Evolutionary conservation across 1,284 basidiomycete genomes (phyloP).

Genomic region (Xerocomus minutiporus): DNA sequence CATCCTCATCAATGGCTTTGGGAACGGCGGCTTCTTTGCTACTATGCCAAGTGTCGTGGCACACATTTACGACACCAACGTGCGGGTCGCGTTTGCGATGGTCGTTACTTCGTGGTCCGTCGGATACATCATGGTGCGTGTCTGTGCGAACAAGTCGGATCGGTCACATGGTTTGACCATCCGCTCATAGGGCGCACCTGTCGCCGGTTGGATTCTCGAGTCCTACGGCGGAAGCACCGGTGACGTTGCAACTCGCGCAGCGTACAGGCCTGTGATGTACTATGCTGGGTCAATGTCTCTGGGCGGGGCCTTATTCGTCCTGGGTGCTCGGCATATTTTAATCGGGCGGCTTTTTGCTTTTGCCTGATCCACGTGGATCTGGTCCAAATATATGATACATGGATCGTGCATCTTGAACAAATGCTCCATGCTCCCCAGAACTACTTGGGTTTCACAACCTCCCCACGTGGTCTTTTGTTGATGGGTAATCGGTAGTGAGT

Average conservation of each 20-base stretch:
- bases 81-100: slow-evolving; percentile 32
- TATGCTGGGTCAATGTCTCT: slow-evolving; percentile 30
- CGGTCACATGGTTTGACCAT: neutral
- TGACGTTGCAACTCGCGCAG: slow-evolving; percentile 15
- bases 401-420: neutral
- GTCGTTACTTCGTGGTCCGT: slow-evolving; percentile 31
- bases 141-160: neutral
- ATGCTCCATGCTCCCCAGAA: neutral
- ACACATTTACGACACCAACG: slow-evolving; percentile 26
- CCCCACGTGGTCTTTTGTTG: neutral
- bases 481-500: neutral
- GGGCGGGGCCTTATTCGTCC: slow-evolving; percentile 21
- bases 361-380: slow-evolving; percentile 2
- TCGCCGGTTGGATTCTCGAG: slow-evolving; percentile 32
- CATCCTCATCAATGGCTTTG: slow-evolving; percentile 28
- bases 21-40: slow-evolving; percentile 35
- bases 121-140: slow-evolving; percentile 27
- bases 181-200: slow-evolving; percentile 13
- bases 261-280: slow-evolving; percentile 32
- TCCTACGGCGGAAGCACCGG: slow-evolving; percentile 20
- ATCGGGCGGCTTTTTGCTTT: slow-evolving; percentile 14
- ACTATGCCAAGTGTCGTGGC: slow-evolving; percentile 34
- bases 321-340: slow-evolving; percentile 10
- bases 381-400: neutral
- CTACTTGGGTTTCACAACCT: neutral